These are phyloP conservation scores for Parasarocladium wereldwijsianum DNA, from an alignment of 2,329 filamentous ascomycete genomes.

Conservation along the genomic window DNA sequence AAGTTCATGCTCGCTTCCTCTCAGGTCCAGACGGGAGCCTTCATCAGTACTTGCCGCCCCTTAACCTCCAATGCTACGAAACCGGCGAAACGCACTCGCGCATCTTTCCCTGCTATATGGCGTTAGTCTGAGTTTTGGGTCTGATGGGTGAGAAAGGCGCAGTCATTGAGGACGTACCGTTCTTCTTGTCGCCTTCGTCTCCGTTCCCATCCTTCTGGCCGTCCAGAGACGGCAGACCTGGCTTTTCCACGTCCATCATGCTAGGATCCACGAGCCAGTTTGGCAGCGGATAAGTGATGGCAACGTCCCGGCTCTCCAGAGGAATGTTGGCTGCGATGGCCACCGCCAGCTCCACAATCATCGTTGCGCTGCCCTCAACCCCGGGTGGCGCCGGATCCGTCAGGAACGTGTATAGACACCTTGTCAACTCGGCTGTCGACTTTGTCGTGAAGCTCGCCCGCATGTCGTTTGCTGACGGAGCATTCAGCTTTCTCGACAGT, in stretches of 20 bases:
- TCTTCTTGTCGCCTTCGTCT: conserved; percentile 25
- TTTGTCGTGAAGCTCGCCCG: conserved; percentile 54
- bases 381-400: conserved; percentile 64
- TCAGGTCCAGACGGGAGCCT: conserved; percentile 59
- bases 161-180: too few relatives aligned
- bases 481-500: conserved; percentile 55
- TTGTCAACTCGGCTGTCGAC: conserved; percentile 53
- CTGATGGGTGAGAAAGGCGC: too few relatives aligned
- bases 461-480: conserved; percentile 50
- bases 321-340: conserved; percentile 77
- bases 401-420: conserved; percentile 58
- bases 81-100: conserved; percentile 57
- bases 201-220: conserved; percentile 24
- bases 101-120: too few relatives aligned
- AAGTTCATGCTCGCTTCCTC: not conserved
- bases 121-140: too few relatives aligned
- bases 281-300: conserved; percentile 72
- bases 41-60: conserved; percentile 59
- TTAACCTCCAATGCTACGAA: conserved; percentile 64
- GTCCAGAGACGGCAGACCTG: conserved; percentile 47
- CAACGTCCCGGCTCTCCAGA: conserved; percentile 80
- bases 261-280: conserved; percentile 54
- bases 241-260: conserved; percentile 80
- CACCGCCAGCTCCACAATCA: conserved; percentile 86
- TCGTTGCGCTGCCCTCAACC: conserved; percentile 74